These are phyloP conservation scores for Colletotrichum spaethianum DNA, from an alignment of 2,329 filamentous ascomycete species.

Conservation along the genomic window DNA sequence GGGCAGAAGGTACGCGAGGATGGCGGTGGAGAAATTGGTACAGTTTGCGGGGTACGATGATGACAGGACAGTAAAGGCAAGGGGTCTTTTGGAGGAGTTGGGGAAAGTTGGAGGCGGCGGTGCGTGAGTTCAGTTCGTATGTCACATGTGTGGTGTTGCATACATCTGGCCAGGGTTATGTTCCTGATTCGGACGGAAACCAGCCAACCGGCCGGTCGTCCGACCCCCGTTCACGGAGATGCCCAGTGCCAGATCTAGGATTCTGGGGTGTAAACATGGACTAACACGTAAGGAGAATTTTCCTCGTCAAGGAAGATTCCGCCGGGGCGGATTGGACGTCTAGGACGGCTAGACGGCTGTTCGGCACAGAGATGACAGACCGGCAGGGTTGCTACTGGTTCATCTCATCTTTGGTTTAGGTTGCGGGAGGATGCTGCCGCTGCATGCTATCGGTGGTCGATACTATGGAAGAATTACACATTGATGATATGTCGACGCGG, in stretches of 20 bases:
- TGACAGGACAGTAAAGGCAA: constrained; percentile 43
- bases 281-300: not conserved
- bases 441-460: not conserved
- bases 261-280: not conserved
- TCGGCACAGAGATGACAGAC: not conserved
- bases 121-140: not conserved
- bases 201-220: not conserved
- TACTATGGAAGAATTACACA: not conserved
- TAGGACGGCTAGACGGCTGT: constrained; percentile 17
- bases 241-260: not conserved
- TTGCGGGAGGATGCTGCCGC: constrained; percentile 19
- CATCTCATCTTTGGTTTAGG: constrained; percentile 1
- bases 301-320: not conserved
- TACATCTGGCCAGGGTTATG: not conserved
- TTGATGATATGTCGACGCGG: not conserved
- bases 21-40: constrained; percentile 43
- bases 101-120: constrained; percentile 25
- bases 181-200: constrained; percentile 1
- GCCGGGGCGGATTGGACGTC: not conserved
- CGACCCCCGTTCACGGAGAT: not conserved
- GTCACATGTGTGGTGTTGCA: not conserved
- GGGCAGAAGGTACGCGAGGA: constrained; percentile 42
- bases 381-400: not conserved
- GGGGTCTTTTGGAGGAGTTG: constrained; percentile 29
- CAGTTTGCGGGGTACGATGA: constrained; percentile 45